phyloP scores from a whole-genome alignment of 2,329 filamentous ascomycete genomes.

The Xylaria sp. region DNA sequence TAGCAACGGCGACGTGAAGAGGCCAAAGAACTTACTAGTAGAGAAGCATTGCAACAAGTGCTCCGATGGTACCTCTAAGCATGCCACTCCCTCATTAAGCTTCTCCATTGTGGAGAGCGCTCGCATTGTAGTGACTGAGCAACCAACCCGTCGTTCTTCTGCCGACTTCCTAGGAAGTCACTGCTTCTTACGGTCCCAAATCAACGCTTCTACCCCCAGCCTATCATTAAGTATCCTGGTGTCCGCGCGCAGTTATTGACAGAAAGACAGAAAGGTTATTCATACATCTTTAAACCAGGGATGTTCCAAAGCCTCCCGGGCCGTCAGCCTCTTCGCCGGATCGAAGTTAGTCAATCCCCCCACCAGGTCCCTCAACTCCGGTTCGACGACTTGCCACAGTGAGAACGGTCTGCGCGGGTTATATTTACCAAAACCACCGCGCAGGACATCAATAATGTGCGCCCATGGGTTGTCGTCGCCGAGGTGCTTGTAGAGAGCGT shows the following conservation, averaged over 20 bases:
- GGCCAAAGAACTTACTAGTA: too few relatives aligned
- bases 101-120: too few relatives aligned
- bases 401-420: conserved; percentile 25
- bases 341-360: conserved; percentile 27
- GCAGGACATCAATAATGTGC: conserved; percentile 18
- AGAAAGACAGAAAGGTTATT: conserved; percentile 9
- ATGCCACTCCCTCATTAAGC: too few relatives aligned
- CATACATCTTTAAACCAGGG: conserved; percentile 24
- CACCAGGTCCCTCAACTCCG: conserved; percentile 18
- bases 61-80: too few relatives aligned
- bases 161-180: too few relatives aligned
- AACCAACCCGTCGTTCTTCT: too few relatives aligned
- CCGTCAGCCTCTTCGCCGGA: conserved; percentile 23
- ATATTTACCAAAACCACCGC: conserved; percentile 10
- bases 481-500: conserved; percentile 20
- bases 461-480: conserved; percentile 22
- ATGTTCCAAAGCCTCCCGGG: conserved; percentile 20
- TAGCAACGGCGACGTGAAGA: too few relatives aligned
- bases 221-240: neutral
- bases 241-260: neutral
- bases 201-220: too few relatives aligned
- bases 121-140: too few relatives aligned
- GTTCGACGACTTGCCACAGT: conserved; percentile 22
- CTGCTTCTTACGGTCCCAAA: too few relatives aligned
- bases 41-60: too few relatives aligned